These are phyloP conservation scores for Phytophthora citrophthora DNA, from an alignment of 352 stramenopile species.

Conservation along the genomic window DNA sequence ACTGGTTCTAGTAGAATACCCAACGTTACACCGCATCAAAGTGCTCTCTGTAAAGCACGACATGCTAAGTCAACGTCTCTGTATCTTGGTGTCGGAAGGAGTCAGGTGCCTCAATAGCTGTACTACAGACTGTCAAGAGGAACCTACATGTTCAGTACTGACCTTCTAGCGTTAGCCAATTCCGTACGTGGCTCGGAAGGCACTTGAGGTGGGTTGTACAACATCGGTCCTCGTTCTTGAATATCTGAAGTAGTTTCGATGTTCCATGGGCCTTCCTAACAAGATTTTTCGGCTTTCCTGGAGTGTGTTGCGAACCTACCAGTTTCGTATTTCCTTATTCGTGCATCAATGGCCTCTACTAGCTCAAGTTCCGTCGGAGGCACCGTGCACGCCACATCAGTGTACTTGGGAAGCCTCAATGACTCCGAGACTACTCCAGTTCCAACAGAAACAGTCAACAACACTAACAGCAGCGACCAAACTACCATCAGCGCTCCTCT, in stretches of 20 bases:
- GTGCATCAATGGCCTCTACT: constrained; percentile 18
- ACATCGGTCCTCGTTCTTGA: constrained; percentile 1
- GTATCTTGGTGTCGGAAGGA: not conserved
- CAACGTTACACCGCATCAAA: not conserved
- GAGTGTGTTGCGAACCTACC: not conserved
- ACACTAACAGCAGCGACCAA: not conserved
- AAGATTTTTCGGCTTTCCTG: constrained; percentile 5
- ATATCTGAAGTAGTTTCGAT: constrained; percentile 5
- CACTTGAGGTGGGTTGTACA: constrained; percentile 11
- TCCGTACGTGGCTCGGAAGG: constrained; percentile 21
- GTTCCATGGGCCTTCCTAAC: constrained; percentile 5
- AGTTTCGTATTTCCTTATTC: constrained; percentile 30
- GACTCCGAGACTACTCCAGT: constrained; percentile 5
- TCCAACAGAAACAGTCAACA: constrained; percentile 6
- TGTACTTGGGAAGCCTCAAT: constrained; percentile 6
- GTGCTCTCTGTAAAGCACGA: constrained; percentile 8
- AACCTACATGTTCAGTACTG: constrained; percentile 20
- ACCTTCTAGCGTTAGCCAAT: constrained; percentile 25
- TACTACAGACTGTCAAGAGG: not conserved
- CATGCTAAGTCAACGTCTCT: constrained; percentile 5
- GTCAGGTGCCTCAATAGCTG: constrained; percentile 9
- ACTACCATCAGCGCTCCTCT: constrained; percentile 8
- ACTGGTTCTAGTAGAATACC: no score
- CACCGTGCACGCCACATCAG: not conserved
- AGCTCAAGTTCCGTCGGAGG: constrained; percentile 15